Conservation (phyloP, 2,329 filamentous ascomycete species). For the Penicillium frequentans region DNA sequence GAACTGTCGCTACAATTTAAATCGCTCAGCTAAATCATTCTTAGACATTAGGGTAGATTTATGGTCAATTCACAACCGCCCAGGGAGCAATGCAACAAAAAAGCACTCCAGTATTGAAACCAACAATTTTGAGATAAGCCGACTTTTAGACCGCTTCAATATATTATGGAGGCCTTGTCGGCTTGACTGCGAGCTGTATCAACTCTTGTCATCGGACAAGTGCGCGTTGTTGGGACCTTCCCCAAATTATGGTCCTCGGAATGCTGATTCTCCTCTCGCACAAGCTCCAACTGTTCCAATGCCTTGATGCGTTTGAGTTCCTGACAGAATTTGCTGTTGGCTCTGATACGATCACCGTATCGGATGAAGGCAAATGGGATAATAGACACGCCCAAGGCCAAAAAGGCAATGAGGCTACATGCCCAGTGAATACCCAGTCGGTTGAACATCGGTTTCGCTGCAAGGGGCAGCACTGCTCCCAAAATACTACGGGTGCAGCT, state of each 20-base stretch:
- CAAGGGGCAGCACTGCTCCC: slow-evolving; percentile 60
- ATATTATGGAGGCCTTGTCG: slow-evolving; percentile 23
- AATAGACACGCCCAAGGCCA: slow-evolving; percentile 37
- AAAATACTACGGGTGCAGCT: slow-evolving; percentile 54
- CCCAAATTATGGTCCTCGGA: slow-evolving; percentile 7
- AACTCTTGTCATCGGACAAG: slow-evolving; percentile 12
- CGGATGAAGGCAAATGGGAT: slow-evolving; percentile 47
- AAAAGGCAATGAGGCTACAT: slow-evolving; percentile 42
- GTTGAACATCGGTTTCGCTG: slow-evolving; percentile 44
- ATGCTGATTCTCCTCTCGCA: slow-evolving; percentile 14
- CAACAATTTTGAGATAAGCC: background rate
- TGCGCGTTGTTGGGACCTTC: slow-evolving; percentile 13
- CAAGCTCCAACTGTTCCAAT: slow-evolving; percentile 26
- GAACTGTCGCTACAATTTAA: background rate
- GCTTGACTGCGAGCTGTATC: slow-evolving; percentile 22
- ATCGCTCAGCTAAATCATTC: background rate
- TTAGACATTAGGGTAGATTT: background rate
- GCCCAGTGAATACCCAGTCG: slow-evolving; percentile 45
- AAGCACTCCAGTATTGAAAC: slow-evolving; percentile 3
- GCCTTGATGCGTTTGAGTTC: slow-evolving; percentile 38
- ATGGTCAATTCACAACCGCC: background rate
- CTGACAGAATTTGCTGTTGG: slow-evolving; percentile 45
- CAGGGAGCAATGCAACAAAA: background rate
- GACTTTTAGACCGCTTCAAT: background rate
- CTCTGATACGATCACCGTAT: slow-evolving; percentile 40